Conservation (phyloP, 2,329 filamentous ascomycete species). For the Neonectria hederae region DNA sequence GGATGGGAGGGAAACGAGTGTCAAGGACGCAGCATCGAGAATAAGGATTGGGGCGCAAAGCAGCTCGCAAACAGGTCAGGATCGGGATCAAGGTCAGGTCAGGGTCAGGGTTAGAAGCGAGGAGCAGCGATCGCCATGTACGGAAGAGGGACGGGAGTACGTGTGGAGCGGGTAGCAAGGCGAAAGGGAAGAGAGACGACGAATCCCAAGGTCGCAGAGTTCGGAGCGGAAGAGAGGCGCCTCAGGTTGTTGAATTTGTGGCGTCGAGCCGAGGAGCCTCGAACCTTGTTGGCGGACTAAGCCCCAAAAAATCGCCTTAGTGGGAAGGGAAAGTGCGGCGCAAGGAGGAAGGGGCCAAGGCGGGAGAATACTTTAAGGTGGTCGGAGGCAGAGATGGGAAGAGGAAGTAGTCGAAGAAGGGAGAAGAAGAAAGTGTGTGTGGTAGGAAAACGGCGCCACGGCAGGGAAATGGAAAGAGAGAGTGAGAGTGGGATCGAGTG, state of each 20-base stretch:
- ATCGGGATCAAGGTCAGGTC: conserved; percentile 22
- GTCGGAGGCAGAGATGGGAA: conserved; percentile 8
- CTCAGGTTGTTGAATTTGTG: conserved; percentile 38
- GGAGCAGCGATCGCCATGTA: conserved; percentile 16
- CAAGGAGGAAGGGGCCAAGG: conserved; percentile 18
- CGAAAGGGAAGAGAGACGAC: conserved; percentile 11
- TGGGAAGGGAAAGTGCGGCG: conserved; percentile 18
- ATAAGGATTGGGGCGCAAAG: conserved; percentile 15
- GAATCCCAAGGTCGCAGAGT: conserved; percentile 16
- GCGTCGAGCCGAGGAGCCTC: conserved; percentile 40
- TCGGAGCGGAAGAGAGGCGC: conserved; percentile 23
- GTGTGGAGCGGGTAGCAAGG: conserved; percentile 10
- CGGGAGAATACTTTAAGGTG: conserved; percentile 2
- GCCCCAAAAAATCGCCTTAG: conserved; percentile 34
- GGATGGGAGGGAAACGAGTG: conserved; percentile 34
- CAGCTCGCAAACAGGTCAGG: conserved; percentile 30
- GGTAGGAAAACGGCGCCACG: conserved; percentile 18
- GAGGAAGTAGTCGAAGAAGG: conserved; percentile 6
- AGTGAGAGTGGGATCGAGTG: conserved; percentile 15
- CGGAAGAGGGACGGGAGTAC: conserved; percentile 18
- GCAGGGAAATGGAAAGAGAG: conserved; percentile 12
- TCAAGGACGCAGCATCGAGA: conserved; percentile 40
- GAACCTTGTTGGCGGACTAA: conserved; percentile 40
- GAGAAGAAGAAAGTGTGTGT: conserved; percentile 5
- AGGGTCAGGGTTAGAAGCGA: conserved; percentile 13